These are phyloP conservation scores for Sordariomycetes sp. DNA, from an alignment of 2,329 filamentous ascomycete genomes.

Conservation along the genomic window DNA sequence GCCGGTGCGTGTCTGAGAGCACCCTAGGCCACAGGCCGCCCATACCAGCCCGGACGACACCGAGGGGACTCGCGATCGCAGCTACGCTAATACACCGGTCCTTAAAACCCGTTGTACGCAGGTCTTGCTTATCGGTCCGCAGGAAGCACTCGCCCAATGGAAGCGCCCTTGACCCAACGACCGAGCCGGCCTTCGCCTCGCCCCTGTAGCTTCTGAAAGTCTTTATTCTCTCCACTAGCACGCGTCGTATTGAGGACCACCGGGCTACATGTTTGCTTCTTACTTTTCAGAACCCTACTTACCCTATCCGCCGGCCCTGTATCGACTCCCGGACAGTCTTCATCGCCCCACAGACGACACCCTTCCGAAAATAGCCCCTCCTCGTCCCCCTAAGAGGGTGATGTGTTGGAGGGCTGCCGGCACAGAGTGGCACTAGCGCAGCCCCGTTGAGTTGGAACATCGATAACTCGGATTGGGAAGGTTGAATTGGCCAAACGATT, in stretches of 20 bases:
- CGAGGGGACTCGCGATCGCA: too few species aligned
- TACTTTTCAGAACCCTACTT: neutral
- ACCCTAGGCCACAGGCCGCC: neutral
- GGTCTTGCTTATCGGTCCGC: neutral
- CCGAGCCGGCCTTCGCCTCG: neutral
- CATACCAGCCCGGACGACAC: too few species aligned
- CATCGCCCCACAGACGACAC: neutral
- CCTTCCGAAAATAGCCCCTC: neutral
- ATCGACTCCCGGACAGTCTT: neutral
- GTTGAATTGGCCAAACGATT: neutral
- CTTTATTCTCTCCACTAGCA: neutral
- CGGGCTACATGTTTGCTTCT: neutral
- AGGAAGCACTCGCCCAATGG: neutral
- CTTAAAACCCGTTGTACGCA: neutral
- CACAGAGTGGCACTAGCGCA: neutral
- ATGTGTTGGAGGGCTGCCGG: neutral
- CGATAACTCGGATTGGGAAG: neutral
- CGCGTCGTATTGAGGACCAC: neutral
- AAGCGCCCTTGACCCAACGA: neutral
- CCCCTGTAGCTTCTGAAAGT: neutral
- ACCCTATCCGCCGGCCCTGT: neutral
- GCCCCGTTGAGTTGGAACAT: neutral
- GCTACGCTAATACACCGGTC: neutral
- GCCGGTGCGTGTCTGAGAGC: neutral
- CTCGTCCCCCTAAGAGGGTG: neutral